These are phyloP conservation scores for Solanum pennellii DNA, from an alignment of 257 asterid species.

Conservation along the genomic window DNA sequence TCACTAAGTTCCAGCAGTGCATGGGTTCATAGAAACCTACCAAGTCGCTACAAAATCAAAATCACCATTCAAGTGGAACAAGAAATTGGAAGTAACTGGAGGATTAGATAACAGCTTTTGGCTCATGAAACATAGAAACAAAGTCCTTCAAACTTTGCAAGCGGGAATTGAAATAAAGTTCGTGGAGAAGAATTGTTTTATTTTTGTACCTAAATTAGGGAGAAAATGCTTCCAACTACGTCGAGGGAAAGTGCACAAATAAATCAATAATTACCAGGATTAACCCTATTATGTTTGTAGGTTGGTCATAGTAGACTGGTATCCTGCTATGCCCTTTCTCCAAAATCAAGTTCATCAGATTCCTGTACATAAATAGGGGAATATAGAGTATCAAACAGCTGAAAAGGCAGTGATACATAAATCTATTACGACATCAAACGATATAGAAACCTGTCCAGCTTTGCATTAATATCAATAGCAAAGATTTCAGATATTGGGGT, in stretches of 20 bases:
- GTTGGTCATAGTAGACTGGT: conserved; percentile 45
- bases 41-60: not conserved
- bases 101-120: not conserved
- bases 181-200: not conserved
- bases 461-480: conserved; percentile 73
- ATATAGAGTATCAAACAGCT: conserved; percentile 1
- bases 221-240: not conserved
- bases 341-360: conserved; percentile 35
- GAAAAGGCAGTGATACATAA: not conserved
- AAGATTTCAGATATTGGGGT: conserved; percentile 78
- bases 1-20: not conserved
- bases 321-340: conserved; percentile 53
- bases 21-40: not conserved
- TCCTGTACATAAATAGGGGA: conserved; percentile 24
- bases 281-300: conserved; percentile 39
- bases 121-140: not conserved
- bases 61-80: not conserved
- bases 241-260: not conserved
- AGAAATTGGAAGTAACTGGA: not conserved
- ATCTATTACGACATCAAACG: not conserved
- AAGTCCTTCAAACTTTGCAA: not conserved
- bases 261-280: conserved; percentile 20
- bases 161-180: not conserved
- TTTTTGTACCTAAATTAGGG: not conserved
- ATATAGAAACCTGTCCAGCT: conserved; percentile 56